These are phyloP conservation scores for Ceratobasidium sp. DNA, from an alignment of 1,284 basidiomycete genomes.

Conservation along the genomic window DNA sequence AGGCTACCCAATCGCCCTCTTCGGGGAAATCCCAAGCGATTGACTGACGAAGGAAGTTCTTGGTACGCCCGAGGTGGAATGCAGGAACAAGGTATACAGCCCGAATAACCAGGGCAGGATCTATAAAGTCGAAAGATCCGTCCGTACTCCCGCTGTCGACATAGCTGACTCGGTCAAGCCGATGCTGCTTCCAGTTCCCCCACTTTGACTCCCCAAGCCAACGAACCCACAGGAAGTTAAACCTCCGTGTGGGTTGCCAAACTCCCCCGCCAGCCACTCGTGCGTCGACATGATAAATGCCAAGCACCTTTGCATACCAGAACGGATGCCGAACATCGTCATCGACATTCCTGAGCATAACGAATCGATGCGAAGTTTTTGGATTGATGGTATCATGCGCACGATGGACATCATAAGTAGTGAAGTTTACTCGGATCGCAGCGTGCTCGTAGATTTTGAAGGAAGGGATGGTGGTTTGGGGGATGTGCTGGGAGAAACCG, in stretches of 20 bases:
- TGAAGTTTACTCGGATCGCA: conserved; percentile 56
- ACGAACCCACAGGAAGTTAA: conserved; percentile 52
- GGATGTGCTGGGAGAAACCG: conserved; percentile 10
- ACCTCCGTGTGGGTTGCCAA: background rate
- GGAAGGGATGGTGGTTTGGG: background rate
- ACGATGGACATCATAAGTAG: conserved; percentile 59
- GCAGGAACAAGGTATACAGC: conserved; percentile 55
- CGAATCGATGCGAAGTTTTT: conserved; percentile 28
- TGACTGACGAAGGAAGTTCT: conserved; percentile 20
- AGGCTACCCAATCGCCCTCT: conserved; percentile 39
- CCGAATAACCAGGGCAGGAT: conserved; percentile 55
- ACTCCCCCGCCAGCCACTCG: background rate
- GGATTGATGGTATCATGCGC: conserved; percentile 54
- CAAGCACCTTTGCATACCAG: conserved; percentile 54
- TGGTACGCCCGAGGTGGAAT: conserved; percentile 49
- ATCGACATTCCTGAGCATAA: background rate
- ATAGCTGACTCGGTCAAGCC: conserved; percentile 54
- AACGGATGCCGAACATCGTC: conserved; percentile 49
- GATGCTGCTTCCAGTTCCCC: conserved; percentile 47
- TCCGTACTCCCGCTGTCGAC: conserved; percentile 50
- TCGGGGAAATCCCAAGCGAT: conserved; percentile 27
- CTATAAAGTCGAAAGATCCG: conserved; percentile 58
- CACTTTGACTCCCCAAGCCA: conserved; percentile 50
- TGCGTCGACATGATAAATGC: conserved; percentile 53
- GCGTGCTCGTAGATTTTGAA: conserved; percentile 52